Evolutionary conservation across 2,329 filamentous ascomycete species (phyloP), one percentile per base, ranked within the genome.

Genomic region (Fusarium sublunatum): DNA sequence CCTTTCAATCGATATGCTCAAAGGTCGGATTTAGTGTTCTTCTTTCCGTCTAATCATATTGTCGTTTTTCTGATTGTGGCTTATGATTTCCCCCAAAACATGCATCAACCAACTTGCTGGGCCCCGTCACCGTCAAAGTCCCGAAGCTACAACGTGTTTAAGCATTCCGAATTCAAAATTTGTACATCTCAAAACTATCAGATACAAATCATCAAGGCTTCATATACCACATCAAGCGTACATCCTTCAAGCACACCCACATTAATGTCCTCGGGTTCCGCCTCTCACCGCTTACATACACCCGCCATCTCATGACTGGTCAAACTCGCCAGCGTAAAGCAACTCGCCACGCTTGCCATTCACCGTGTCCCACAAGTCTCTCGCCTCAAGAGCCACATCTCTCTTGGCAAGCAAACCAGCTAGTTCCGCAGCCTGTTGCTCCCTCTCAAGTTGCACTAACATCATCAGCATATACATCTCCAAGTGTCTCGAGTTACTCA

Each of bases 251-350:
- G 10, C 26, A 6, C 11, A 44, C 19, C 3, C 19, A 19, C 19
- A 19, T 19, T 19, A 3, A 19, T 19, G 3, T 19, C 19, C 19
- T 19, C 19, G 19, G 19, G n/a, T n/a, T n/a, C n/a, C n/a, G n/a
- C n/a, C n/a, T n/a, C n/a, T n/a, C n/a, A n/a, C n/a, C n/a, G n/a
- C n/a, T n/a, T n/a, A n/a, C n/a, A 19, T 19, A 19, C 19, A 19
- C 19, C 19, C 19, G 19, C 19, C 19, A 43, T 2, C 4, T 58
- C 25, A 5, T 42, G 46, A 69, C 54, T 70, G 64, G 1, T 75
- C 73, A 59, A 76, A 83, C 12, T 79, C 72, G 3, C 81, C 81
- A 2, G 81, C 81, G 36, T 82, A 79, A 1, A 83, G 72, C 4
- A 82, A 50, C n/a, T 82, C 81, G 0, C 70, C 73, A 0, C 72